Percentiles rank a stretch among this genome's conserved stretches.
Evolutionary conservation across 176 grass and related monocot species (phyloP).

Genomic region (Pontederia crassipes): DNA sequence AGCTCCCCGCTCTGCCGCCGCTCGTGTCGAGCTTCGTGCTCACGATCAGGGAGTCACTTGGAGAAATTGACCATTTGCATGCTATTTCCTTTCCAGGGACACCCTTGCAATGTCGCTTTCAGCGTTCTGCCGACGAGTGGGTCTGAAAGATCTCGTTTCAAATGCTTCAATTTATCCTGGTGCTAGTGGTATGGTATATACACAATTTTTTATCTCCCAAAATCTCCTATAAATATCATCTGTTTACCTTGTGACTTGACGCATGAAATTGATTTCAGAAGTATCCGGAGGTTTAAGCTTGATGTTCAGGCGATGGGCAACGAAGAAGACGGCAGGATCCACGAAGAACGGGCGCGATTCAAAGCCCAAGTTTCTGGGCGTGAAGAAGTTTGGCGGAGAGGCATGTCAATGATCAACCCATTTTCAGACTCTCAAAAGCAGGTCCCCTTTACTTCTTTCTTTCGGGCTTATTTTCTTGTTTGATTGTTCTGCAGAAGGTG

Average conservation of each 20-base stretch:
- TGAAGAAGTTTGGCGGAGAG: constrained; percentile 94
- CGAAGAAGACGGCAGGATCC: constrained; percentile 69
- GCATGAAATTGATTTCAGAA: constrained; percentile 30
- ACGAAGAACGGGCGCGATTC: constrained; percentile 82
- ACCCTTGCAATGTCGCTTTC: constrained; percentile 29
- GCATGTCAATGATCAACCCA: constrained; percentile 3
- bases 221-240: constrained; percentile 3
- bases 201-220: constrained; percentile 1
- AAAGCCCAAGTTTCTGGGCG: constrained; percentile 77
- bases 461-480: background rate
- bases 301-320: constrained; percentile 74
- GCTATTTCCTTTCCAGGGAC: background rate
- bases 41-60: too few relatives aligned
- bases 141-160: constrained; percentile 58
- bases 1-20: too few relatives aligned
- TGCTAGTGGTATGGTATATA: constrained; percentile 25
- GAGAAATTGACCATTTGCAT: too few relatives aligned
- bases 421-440: background rate
- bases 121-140: constrained; percentile 52
- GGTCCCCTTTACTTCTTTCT: background rate
- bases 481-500: constrained; percentile 28
- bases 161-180: constrained; percentile 46
- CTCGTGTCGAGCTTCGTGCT: too few relatives aligned
- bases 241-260: background rate
- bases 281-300: constrained; percentile 52